Percentiles rank a stretch among this genome's conserved stretches.
Evolutionary conservation across 148 eudicot species (phyloP).

Genomic region (Linanthus parryae): DNA sequence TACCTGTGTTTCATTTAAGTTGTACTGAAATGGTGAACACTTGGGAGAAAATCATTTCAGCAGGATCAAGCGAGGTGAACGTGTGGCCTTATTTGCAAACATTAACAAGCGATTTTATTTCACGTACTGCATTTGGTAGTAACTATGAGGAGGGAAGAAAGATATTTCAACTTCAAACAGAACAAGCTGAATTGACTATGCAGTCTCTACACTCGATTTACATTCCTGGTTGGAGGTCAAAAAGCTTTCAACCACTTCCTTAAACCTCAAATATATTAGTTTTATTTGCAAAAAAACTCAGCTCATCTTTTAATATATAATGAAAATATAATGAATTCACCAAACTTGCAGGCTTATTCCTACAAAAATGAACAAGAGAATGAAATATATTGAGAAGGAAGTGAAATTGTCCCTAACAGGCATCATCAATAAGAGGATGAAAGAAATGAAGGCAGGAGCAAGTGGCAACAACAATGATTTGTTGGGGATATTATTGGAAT

Average conservation of each 20-base stretch:
- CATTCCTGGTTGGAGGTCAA: constrained; percentile 6
- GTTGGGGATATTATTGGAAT: constrained; percentile 6
- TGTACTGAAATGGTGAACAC: constrained; percentile 15
- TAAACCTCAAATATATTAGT: background rate
- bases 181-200: constrained; percentile 6
- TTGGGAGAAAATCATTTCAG: constrained; percentile 13
- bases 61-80: constrained; percentile 12
- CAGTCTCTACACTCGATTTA: background rate
- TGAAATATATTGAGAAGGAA: constrained; percentile 6
- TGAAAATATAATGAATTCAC: background rate
- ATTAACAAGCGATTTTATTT: constrained; percentile 14
- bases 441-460: background rate
- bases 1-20: constrained; percentile 14
- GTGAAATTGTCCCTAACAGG: background rate
- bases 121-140: constrained; percentile 15
- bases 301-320: background rate
- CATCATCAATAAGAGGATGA: constrained; percentile 2
- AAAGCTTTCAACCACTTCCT: background rate
- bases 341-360: constrained; percentile 8
- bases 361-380: constrained; percentile 1
- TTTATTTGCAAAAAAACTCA: background rate
- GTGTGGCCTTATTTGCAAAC: constrained; percentile 15
- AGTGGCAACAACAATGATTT: background rate
- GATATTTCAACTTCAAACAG: constrained; percentile 12
- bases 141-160: constrained; percentile 14